phyloP scores from a whole-genome alignment of 2,329 filamentous ascomycete species.

The Lecanoromycetidae sp. region DNA sequence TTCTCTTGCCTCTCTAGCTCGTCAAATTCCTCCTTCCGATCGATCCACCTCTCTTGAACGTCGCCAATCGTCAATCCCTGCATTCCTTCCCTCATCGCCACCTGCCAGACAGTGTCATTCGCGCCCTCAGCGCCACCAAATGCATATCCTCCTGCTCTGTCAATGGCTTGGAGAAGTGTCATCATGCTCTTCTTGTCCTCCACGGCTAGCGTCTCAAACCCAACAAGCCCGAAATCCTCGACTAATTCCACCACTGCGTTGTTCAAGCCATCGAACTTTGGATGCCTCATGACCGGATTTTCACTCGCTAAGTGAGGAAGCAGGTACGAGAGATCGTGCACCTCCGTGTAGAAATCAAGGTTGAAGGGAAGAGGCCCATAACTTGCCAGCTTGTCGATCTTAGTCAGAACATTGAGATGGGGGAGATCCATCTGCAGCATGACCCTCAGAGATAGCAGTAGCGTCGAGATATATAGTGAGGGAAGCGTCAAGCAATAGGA shows the following conservation, averaged over 20 bases:
- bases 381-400: slow-evolving; percentile 84
- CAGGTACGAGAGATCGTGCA: slow-evolving; percentile 80
- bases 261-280: slow-evolving; percentile 76
- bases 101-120: slow-evolving; percentile 94
- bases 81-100: slow-evolving; percentile 67
- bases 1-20: slow-evolving; percentile 61
- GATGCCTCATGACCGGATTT: slow-evolving; percentile 53
- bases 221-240: slow-evolving; percentile 78
- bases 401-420: slow-evolving; percentile 89
- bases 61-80: slow-evolving; percentile 70
- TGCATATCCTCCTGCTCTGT: slow-evolving; percentile 82
- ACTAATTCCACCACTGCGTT: slow-evolving; percentile 76
- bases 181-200: slow-evolving; percentile 98
- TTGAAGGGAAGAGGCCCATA: slow-evolving; percentile 88
- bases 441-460: slow-evolving; percentile 81
- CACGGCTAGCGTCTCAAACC: slow-evolving; percentile 85
- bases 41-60: slow-evolving; percentile 92
- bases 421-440: slow-evolving; percentile 98
- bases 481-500: slow-evolving; percentile 87
- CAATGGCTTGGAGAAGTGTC: slow-evolving; percentile 74
- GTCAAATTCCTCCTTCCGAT: slow-evolving; percentile 79
- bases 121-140: slow-evolving; percentile 84
- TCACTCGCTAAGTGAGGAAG: slow-evolving; percentile 71
- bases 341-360: slow-evolving; percentile 93
- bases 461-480: slow-evolving; percentile 86